Percentiles rank a stretch among this genome's conserved stretches.
phyloP scores from a whole-genome alignment of 805 yeast species.

The Nakazawaea sp. region DNA sequence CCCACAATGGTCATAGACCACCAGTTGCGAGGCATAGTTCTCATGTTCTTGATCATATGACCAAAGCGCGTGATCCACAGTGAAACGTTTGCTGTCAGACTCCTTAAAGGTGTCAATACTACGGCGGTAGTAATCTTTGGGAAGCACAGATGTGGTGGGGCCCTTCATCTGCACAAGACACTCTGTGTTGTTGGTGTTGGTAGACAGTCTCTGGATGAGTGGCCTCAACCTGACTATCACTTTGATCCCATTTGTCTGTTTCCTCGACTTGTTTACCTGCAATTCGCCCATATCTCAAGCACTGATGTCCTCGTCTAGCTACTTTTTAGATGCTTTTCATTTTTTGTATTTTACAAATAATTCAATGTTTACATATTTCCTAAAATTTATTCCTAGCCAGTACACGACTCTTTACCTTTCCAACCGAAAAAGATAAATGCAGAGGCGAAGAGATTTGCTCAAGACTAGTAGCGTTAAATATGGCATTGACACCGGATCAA shows the following conservation, averaged over 20 bases:
- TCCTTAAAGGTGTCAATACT: not conserved
- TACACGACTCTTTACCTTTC: too few relatives aligned
- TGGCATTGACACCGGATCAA: too few relatives aligned
- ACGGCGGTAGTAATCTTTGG: not conserved
- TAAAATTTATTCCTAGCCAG: too few relatives aligned
- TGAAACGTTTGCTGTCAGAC: conserved; percentile 26
- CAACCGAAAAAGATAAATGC: too few relatives aligned
- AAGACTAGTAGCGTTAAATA: too few relatives aligned
- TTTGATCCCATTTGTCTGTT: conserved; percentile 10
- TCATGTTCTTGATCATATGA: conserved; percentile 28
- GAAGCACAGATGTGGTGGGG: conserved; percentile 3
- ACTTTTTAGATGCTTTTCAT: too few relatives aligned
- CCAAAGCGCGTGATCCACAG: conserved; percentile 47
- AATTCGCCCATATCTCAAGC: conserved; percentile 19
- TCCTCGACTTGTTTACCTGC: too few relatives aligned
- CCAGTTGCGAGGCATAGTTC: conserved; percentile 38
- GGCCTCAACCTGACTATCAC: conserved; percentile 12
- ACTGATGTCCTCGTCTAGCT: too few relatives aligned
- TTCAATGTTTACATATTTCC: too few relatives aligned
- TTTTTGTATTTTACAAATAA: too few relatives aligned
- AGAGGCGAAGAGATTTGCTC: too few relatives aligned
- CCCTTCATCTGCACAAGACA: conserved; percentile 15
- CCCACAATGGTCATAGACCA: conserved; percentile 50
- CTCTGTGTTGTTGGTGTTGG: conserved; percentile 17
- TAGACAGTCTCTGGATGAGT: conserved; percentile 7